Evolutionary conservation across 2,329 filamentous ascomycete species (phyloP).

Genomic region (Thermothelomyces thermophilus): DNA sequence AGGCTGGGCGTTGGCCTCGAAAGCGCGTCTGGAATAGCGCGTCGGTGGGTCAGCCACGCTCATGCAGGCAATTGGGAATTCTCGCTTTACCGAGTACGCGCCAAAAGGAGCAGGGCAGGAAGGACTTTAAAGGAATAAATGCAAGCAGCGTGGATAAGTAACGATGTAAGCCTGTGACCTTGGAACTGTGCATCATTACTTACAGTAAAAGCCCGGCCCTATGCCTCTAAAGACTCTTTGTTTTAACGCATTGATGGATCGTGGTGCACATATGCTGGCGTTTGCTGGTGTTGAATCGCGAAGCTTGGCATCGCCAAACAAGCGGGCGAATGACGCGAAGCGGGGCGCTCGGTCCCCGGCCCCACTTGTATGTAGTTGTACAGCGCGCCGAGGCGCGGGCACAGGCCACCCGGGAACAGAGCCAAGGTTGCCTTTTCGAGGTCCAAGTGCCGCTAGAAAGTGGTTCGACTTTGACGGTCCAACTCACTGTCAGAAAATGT

Average conservation of each 20-base stretch:
- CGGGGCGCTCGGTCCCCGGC: conserved; percentile 8
- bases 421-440: conserved; percentile 1
- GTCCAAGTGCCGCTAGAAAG: conserved; percentile 2
- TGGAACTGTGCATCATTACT: background rate
- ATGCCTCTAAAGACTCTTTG: background rate
- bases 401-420: conserved; percentile 14
- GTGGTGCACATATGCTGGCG: background rate
- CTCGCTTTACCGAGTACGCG: background rate
- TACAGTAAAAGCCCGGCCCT: background rate
- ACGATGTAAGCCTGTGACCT: background rate
- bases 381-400: conserved; percentile 17
- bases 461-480: conserved; percentile 16
- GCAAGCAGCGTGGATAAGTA: background rate
- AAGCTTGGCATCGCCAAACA: conserved; percentile 1
- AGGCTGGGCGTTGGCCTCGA: conserved; percentile 24
- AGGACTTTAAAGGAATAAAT: background rate
- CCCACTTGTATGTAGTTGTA: background rate
- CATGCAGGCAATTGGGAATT: conserved; percentile 5
- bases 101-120: background rate
- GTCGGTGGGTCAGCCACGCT: conserved; percentile 23
- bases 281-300: conserved; percentile 4
- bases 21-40: conserved; percentile 23
- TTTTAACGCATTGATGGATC: background rate
- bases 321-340: conserved; percentile 18
- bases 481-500: conserved; percentile 12